These are phyloP conservation scores for Novymonas esmeraldas DNA, from an alignment of 208 protist genomes.

Conservation along the genomic window DNA sequence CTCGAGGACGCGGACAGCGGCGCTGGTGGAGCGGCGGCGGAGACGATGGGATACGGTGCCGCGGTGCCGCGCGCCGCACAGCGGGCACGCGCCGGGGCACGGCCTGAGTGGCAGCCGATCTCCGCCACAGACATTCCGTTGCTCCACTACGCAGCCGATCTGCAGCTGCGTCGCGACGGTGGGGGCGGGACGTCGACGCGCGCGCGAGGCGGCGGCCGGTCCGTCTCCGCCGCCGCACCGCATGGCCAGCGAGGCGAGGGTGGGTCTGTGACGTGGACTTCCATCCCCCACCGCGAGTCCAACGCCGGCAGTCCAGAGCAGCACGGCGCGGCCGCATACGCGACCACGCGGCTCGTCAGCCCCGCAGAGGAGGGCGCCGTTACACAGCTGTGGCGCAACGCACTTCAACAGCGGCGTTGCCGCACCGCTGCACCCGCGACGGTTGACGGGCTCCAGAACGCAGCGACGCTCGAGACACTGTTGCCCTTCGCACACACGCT, in stretches of 20 bases:
- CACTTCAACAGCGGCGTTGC: conserved; percentile 14
- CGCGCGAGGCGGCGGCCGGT: background rate
- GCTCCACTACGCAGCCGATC: conserved; percentile 57
- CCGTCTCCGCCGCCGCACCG: background rate
- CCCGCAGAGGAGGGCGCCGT: conserved; percentile 50
- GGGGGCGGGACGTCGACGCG: conserved; percentile 4
- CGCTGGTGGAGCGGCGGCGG: background rate
- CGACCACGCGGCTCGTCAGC: conserved; percentile 17
- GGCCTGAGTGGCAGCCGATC: conserved; percentile 62
- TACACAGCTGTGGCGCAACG: conserved; percentile 59
- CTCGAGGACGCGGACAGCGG: background rate
- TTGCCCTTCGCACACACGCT: background rate
- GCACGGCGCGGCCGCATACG: background rate
- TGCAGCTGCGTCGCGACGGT: conserved; percentile 32
- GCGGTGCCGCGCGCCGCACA: background rate
- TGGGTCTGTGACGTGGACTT: background rate
- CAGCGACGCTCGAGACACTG: background rate
- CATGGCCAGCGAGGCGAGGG: background rate
- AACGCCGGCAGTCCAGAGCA: background rate
- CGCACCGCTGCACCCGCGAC: background rate
- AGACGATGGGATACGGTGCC: background rate
- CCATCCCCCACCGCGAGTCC: background rate
- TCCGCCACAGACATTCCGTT: conserved; percentile 54
- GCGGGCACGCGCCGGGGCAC: conserved; percentile 6
- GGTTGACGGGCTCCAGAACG: background rate